Evolutionary conservation across 164 flowering plant genomes (phyloP), one percentile per base, ranked within the genome.

Genomic region (Kalanchoe fedtschenkoi): DNA sequence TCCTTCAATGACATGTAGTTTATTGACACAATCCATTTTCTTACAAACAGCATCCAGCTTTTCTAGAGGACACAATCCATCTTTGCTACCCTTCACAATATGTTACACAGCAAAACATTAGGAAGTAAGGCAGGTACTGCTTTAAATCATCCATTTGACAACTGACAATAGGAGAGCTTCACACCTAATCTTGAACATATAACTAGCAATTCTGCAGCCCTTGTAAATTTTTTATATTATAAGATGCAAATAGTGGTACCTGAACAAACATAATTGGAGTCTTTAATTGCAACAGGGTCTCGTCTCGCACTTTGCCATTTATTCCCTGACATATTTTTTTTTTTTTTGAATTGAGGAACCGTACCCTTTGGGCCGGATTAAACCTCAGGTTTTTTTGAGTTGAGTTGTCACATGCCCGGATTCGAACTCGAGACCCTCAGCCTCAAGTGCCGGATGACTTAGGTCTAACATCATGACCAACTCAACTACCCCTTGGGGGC

Each of bases 241-340:
- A 15, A 38, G 33, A 10, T 17, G 21, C 24, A 21, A 58, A 29
- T 34, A 34, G 44, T 29, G 61, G 62, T 73, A 89, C 98, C 91
- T 87, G 96, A 41, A 91, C 92, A 80, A 91, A 87, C 76, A 91
- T 75, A 7, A 72, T 68, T 33, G 96, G 98, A 65, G 74, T 76
- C 26, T 66, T 59, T 66, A 87, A 81, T 61, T 83, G 77, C 69
- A 87, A 56, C 30, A 91, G 68, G 14, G 75, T 80, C 67, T 85
- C 86, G 69, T 85, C 90, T 66, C 95, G 69, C 32, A 79, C 51
- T 26, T 80, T 81, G 63, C 88, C 93, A 63, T 81, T 82, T 64
- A 68, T 76, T 33, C 88, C 93, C 97, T 91, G 80, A 46, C n/a
- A n/a, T n/a, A n/a, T n/a, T n/a, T n/a, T n/a, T n/a, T n/a, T n/a